Evolutionary conservation across 495 filamentous ascomycete genomes (phyloP).

Genomic region (Penicillium psychrofluorescens): DNA sequence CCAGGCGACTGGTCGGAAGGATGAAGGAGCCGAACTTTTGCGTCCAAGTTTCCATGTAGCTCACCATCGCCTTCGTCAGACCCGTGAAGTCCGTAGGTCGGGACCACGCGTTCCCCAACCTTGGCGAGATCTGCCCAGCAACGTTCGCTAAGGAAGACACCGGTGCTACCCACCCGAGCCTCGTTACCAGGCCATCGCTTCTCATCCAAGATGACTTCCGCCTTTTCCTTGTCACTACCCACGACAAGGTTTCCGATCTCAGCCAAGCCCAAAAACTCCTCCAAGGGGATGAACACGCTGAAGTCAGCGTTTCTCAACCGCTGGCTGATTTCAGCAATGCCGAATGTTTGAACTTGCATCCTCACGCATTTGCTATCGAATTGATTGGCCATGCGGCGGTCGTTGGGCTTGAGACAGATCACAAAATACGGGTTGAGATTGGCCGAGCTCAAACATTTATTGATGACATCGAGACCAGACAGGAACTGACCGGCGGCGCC

Average conservation of each 20-base stretch:
- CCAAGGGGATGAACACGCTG: slow-evolving; percentile 90
- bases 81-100: slow-evolving; percentile 42
- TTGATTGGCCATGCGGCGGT: slow-evolving; percentile 93
- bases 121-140: slow-evolving; percentile 89
- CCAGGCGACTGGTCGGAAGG: slow-evolving; percentile 52
- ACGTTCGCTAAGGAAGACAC: slow-evolving; percentile 89
- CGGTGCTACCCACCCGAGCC: slow-evolving; percentile 82
- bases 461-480: slow-evolving; percentile 81
- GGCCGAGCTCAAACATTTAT: slow-evolving; percentile 66
- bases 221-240: slow-evolving; percentile 88
- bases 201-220: slow-evolving; percentile 80
- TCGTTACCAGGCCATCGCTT: slow-evolving; percentile 89
- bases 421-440: slow-evolving; percentile 92
- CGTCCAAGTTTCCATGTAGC: slow-evolving; percentile 49
- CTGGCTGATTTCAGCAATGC: slow-evolving; percentile 94
- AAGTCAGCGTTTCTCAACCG: slow-evolving; percentile 88
- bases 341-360: slow-evolving; percentile 88
- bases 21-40: slow-evolving; percentile 62
- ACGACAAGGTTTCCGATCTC: slow-evolving; percentile 78
- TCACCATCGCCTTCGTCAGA: slow-evolving; percentile 42
- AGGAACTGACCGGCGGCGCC: slow-evolving; percentile 91
- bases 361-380: slow-evolving; percentile 98
- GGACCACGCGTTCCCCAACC: slow-evolving; percentile 57
- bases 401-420: slow-evolving; percentile 96
- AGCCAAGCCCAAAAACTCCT: slow-evolving; percentile 84